Percentiles rank a stretch among this genome's conserved stretches.
Conservation (phyloP, 495 filamentous ascomycete species). For the Coniosporium apollinis region DNA sequence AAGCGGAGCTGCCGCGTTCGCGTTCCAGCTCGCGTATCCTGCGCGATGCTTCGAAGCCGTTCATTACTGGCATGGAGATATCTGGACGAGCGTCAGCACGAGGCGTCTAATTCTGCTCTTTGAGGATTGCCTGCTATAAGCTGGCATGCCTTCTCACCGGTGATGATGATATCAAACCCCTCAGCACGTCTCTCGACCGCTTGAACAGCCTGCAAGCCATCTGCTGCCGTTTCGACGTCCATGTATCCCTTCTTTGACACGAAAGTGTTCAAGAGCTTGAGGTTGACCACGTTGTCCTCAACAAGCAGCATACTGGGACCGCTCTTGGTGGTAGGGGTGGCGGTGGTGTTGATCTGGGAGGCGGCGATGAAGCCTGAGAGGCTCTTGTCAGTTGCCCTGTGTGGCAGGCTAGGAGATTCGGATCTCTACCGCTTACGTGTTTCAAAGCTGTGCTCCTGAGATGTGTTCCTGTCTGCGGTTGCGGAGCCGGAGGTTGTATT, state of each 20-base stretch:
- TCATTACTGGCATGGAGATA: conserved; percentile 18
- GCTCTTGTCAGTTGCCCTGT: too few species aligned
- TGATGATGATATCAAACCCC: too few species aligned
- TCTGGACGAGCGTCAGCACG: too few species aligned
- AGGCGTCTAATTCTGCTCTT: too few species aligned
- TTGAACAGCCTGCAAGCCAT: conserved; percentile 10
- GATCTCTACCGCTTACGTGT: too few species aligned
- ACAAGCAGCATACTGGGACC: conserved; percentile 15
- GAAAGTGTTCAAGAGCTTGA: conserved; percentile 9
- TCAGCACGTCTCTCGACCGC: too few species aligned
- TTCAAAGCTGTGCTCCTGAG: too few species aligned
- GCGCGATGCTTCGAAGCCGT: conserved; percentile 9
- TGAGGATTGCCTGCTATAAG: too few species aligned
- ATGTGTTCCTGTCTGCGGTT: too few species aligned
- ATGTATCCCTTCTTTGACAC: conserved; percentile 6
- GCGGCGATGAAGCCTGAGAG: not conserved
- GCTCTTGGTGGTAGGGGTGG: not conserved
- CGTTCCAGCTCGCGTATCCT: conserved; percentile 4
- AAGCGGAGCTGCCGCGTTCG: not conserved
- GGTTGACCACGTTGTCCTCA: conserved; percentile 15
- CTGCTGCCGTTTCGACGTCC: conserved; percentile 3
- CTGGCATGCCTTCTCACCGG: too few species aligned
- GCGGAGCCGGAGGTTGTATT: too few species aligned
- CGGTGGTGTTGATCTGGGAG: not conserved
- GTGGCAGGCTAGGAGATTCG: too few species aligned